Evolutionary conservation across 495 filamentous ascomycete genomes (phyloP).

Genomic region (Penicillium argentinense): DNA sequence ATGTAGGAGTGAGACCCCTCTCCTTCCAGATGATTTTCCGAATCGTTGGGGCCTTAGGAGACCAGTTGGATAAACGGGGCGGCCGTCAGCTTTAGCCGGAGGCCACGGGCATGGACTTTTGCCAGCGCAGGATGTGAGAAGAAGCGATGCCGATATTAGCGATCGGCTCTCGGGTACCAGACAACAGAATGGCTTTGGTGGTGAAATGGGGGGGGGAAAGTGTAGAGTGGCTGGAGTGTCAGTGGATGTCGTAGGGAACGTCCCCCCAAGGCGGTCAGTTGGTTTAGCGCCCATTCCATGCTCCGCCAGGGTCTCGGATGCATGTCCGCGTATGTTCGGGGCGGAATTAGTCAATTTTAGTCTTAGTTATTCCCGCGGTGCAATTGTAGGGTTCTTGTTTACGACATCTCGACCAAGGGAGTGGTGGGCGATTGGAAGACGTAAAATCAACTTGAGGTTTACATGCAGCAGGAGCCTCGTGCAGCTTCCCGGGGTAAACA

Average conservation of each 20-base stretch:
- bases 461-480: too few relatives aligned
- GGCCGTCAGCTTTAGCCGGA: constrained; percentile 26
- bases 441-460: too few relatives aligned
- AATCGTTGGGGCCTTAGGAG: constrained; percentile 22
- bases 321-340: too few relatives aligned
- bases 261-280: constrained; percentile 28
- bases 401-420: too few relatives aligned
- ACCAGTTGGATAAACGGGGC: constrained; percentile 14
- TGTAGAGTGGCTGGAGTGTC: neutral
- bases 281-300: constrained; percentile 26
- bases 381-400: too few relatives aligned
- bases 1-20: constrained; percentile 37
- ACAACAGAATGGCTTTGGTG: constrained; percentile 4
- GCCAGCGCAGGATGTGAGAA: constrained; percentile 24
- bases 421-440: too few relatives aligned
- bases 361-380: too few relatives aligned
- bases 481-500: too few relatives aligned
- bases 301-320: too few relatives aligned
- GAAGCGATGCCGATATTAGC: constrained; percentile 2
- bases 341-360: too few relatives aligned
- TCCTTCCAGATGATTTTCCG: constrained; percentile 22
- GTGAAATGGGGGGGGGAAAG: constrained; percentile 19
- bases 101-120: constrained; percentile 34
- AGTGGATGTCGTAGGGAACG: constrained; percentile 25
- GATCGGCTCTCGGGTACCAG: constrained; percentile 8